phyloP scores from a whole-genome alignment of 257 asterid genomes.

The Jasminum sambac region DNA sequence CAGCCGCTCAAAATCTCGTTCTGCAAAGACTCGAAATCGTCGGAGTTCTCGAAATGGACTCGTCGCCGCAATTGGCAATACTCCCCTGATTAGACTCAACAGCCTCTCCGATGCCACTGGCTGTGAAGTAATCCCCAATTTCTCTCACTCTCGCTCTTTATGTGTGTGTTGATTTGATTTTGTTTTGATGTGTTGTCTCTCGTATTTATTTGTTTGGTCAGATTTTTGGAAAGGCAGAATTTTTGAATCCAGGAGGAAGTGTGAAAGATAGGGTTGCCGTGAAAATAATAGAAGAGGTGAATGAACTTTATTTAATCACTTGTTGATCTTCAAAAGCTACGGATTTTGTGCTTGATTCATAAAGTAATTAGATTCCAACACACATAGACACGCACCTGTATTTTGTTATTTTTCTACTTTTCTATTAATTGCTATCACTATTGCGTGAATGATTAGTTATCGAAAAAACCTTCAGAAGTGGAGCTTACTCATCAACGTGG shows the following conservation, averaged over 20 bases:
- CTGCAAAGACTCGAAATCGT: constrained; percentile 22
- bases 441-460: no score
- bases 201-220: constrained; percentile 25
- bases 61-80: constrained; percentile 87
- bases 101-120: constrained; percentile 94
- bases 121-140: constrained; percentile 55
- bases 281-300: constrained; percentile 86
- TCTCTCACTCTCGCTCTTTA: not conserved
- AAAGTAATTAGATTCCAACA: not conserved
- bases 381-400: no score
- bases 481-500: no score
- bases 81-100: constrained; percentile 86
- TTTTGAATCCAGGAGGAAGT: constrained; percentile 96
- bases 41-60: constrained; percentile 59
- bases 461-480: no score
- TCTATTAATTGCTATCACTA: no score
- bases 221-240: constrained; percentile 96
- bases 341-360: not conserved
- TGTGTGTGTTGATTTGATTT: not conserved
- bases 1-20: constrained; percentile 35
- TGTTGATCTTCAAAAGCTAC: not conserved
- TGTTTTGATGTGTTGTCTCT: not conserved
- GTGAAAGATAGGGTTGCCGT: constrained; percentile 95
- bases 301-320: not conserved
- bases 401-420: no score